Evolutionary conservation across 441 rosid species (phyloP).

Genomic region (Populus hybrid): DNA sequence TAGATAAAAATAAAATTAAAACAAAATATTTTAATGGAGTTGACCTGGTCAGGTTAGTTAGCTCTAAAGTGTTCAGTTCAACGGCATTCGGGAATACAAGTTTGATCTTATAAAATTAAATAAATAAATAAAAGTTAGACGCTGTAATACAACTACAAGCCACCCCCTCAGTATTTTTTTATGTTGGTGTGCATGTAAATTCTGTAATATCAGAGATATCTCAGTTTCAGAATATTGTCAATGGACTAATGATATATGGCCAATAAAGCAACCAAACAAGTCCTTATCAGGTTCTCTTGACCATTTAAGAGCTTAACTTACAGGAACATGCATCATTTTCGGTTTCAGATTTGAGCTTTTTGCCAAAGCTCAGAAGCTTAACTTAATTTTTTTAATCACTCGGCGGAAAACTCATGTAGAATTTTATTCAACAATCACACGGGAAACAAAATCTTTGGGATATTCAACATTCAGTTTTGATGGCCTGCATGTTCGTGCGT

Average conservation of each 20-base stretch:
- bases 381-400: background rate
- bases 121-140: background rate
- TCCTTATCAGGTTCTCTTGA: background rate
- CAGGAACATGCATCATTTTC: background rate
- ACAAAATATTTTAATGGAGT: too few species aligned
- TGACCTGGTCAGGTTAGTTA: too few species aligned
- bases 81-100: background rate
- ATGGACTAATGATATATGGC: too few species aligned
- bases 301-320: background rate
- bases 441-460: background rate
- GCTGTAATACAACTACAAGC: background rate
- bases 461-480: constrained; percentile 8
- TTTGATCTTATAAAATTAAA: background rate
- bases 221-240: too few species aligned
- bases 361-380: background rate
- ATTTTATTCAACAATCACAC: background rate
- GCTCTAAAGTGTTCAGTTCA: background rate
- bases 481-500: background rate
- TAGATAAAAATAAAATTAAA: too few species aligned
- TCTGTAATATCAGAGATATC: background rate
- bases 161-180: background rate
- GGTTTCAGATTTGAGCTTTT: background rate
- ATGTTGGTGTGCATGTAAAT: background rate
- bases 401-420: background rate
- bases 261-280: background rate